Evolutionary conservation across 2,329 filamentous ascomycete species (phyloP), one percentile per base, ranked within the genome.

Genomic region (Colletotrichum falcatum): DNA sequence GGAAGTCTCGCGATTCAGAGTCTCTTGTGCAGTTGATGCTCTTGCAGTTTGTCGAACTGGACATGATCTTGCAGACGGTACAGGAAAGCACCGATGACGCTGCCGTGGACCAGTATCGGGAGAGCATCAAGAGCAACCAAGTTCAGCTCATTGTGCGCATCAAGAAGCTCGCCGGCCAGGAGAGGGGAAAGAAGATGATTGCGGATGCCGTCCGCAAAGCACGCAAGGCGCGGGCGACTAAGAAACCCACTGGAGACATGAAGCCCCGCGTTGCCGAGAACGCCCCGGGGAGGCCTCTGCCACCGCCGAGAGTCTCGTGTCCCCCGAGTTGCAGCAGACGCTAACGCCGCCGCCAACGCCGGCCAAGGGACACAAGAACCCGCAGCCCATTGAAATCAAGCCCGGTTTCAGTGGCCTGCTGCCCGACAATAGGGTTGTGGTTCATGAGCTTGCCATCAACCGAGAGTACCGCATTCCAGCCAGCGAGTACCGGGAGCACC

Each of bases 21-120:
- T 90, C 92, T 0, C 83, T 96, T 5, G 89, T 95, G 62, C 92
- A 95, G 75, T 91, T 94, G 65, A 95, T 96, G 93, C 86, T 95
- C n/a, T 87, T 93, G 76, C 92, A 94, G 73, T 95, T 95, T 79
- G 92, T 95, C 23, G 93, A 94, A 77, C 87, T 96, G 2, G 93
- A 96, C 76, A 91, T 91, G 44, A 95, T 95, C 58, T 92, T 92
- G 85, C 92, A 94, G 77, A 93, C 91, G 3, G 92, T 96, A 78
- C 94, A 94, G 78, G 90, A 94, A 75, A 90, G 91, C 62, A 92
- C 90, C 0, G 90, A 93, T 58, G 90, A 91, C 48, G 89, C 90
- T 20, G 92, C 94, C 2, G 89, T 92, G 0, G 89, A 89, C 23
- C 89, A 94, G n/a, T 95, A 95, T 77, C 89, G 90, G 44, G 88